phyloP scores from a whole-genome alignment of 1,284 basidiomycete species.

The Rhizoctonia solani region DNA sequence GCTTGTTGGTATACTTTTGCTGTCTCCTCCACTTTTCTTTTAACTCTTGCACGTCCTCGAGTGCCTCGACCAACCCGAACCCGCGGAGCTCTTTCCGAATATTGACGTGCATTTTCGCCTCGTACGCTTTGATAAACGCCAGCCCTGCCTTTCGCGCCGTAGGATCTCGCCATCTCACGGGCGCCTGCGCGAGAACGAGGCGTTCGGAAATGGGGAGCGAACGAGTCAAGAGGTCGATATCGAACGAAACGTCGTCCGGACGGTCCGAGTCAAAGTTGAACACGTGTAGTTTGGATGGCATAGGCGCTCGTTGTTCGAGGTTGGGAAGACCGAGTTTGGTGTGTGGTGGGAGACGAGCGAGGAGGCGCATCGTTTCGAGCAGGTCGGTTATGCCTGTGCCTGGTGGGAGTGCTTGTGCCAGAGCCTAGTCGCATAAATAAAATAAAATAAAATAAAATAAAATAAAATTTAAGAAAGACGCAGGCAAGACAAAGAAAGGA shows the following conservation, averaged over 20 bases:
- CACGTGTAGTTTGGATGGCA: not conserved
- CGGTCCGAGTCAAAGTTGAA: not conserved
- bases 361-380: slow-evolving; percentile 20
- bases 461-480: not conserved
- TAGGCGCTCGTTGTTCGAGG: not conserved
- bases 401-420: slow-evolving; percentile 9
- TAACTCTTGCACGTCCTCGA: slow-evolving; percentile 53
- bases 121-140: slow-evolving; percentile 48
- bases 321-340: slow-evolving; percentile 9
- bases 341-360: not conserved
- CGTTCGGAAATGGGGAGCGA: slow-evolving; percentile 6
- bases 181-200: slow-evolving; percentile 40
- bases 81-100: slow-evolving; percentile 46
- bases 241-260: not conserved
- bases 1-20: slow-evolving; percentile 38
- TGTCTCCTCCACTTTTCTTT: slow-evolving; percentile 41
- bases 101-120: slow-evolving; percentile 46
- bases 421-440: not conserved
- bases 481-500: not conserved
- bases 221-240: slow-evolving; percentile 4
- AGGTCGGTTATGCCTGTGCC: slow-evolving; percentile 9
- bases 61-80: slow-evolving; percentile 50
- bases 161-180: slow-evolving; percentile 53
- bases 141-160: slow-evolving; percentile 47
- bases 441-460: not conserved